Evolutionary conservation across 2,329 filamentous ascomycete species (phyloP).

Genomic region (Boeremia exigua): DNA sequence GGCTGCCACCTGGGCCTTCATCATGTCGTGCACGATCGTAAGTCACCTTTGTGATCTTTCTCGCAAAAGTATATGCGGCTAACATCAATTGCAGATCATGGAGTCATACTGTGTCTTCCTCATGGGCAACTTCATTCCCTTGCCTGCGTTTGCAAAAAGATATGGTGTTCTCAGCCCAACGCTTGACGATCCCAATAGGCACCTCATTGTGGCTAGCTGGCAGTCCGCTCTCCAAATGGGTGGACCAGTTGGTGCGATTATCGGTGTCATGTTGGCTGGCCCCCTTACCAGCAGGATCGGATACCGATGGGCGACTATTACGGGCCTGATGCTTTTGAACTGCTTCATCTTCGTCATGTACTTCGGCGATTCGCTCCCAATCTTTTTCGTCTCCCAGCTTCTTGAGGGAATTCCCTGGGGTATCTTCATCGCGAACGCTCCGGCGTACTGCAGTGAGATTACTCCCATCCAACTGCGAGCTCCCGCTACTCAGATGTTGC

Average conservation of each 20-base stretch:
- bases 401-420: constrained; percentile 70
- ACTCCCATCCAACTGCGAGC: constrained; percentile 65
- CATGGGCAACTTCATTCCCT: constrained; percentile 65
- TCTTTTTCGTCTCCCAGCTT: constrained; percentile 61
- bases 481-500: constrained; percentile 66
- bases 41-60: constrained; percentile 23
- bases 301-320: constrained; percentile 66
- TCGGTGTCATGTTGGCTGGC: constrained; percentile 65
- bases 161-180: constrained; percentile 54
- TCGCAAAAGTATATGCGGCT: constrained; percentile 13
- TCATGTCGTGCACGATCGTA: constrained; percentile 64
- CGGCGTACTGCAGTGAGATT: constrained; percentile 68
- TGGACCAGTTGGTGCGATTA: constrained; percentile 65
- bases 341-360: constrained; percentile 66
- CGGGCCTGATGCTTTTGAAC: constrained; percentile 63
- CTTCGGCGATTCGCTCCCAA: constrained; percentile 57
- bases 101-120: constrained; percentile 69
- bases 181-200: constrained; percentile 21
- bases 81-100: constrained; percentile 60
- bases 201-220: constrained; percentile 61
- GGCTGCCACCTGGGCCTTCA: constrained; percentile 62
- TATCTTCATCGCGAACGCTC: constrained; percentile 69
- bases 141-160: constrained; percentile 52
- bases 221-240: constrained; percentile 63
- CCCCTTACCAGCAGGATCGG: constrained; percentile 65